Percentiles rank a stretch among this genome's conserved stretches.
Conservation (phyloP, 257 asterid species). For the Solanum neorickii region DNA sequence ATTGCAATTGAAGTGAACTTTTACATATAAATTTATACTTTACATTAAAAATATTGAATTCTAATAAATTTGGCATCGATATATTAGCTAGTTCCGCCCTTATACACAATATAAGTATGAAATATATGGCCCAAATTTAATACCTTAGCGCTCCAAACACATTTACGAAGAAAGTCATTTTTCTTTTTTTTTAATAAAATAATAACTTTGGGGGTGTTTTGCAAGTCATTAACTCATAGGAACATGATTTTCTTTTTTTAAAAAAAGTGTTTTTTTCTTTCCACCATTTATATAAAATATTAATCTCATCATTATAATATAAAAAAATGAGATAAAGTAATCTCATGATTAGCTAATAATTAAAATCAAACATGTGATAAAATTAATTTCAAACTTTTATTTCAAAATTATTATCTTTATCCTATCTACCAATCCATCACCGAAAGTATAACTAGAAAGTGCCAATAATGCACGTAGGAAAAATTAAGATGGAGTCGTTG, state of each 20-base stretch:
- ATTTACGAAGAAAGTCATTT: too few species aligned
- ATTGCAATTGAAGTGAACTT: background rate
- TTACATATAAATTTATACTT: background rate
- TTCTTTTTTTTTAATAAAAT: too few species aligned
- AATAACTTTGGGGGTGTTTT: too few species aligned
- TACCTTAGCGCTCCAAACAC: too few species aligned
- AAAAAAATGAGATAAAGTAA: background rate
- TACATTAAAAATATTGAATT: accelerated
- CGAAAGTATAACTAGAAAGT: background rate
- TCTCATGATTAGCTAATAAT: background rate
- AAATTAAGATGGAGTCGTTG: background rate
- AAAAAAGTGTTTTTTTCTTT: too few species aligned
- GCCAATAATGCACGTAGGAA: background rate
- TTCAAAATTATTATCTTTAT: background rate
- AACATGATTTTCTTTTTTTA: too few species aligned
- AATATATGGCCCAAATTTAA: too few species aligned
- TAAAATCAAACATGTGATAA: too few species aligned
- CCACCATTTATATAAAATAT: background rate
- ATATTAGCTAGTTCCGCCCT: background rate
- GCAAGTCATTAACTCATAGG: too few species aligned
- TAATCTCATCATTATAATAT: background rate
- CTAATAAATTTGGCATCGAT: background rate
- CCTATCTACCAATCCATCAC: background rate
- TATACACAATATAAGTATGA: background rate
- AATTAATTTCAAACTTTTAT: background rate